Conservation (phyloP, 441 rosid genomes). For the Euphorbia celastroides region DNA sequence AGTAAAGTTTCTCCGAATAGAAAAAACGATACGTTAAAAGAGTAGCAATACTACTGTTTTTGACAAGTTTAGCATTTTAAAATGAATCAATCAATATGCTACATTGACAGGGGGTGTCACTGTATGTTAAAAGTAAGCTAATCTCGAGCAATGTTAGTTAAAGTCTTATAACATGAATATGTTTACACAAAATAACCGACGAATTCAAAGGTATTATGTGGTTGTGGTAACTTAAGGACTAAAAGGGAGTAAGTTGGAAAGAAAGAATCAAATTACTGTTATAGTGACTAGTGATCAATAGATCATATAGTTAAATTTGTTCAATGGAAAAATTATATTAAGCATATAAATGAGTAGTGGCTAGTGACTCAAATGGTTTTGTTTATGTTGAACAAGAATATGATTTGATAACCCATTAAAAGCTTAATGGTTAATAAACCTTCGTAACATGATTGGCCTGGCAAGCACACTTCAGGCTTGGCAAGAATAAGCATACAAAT, state of each 20-base stretch:
- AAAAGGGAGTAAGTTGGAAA: neutral
- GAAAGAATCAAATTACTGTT: neutral
- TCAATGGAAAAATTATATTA: neutral
- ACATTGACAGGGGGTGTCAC: too few species aligned
- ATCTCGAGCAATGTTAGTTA: too few species aligned
- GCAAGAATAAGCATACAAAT: slow-evolving; percentile 9
- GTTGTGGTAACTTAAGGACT: neutral
- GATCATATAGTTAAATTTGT: too few species aligned
- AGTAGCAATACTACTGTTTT: too few species aligned
- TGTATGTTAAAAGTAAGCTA: too few species aligned
- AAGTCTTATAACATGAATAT: too few species aligned
- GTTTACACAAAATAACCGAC: too few species aligned
- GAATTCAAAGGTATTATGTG: neutral
- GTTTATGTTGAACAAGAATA: neutral
- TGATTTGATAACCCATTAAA: neutral
- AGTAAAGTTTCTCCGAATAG: too few species aligned
- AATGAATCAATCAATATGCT: too few species aligned
- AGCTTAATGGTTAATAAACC: neutral
- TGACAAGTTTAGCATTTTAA: too few species aligned
- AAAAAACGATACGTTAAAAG: too few species aligned
- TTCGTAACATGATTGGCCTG: neutral
- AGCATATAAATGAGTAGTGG: neutral
- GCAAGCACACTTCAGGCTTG: neutral
- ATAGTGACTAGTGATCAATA: neutral
- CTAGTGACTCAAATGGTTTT: neutral